phyloP scores from a whole-genome alignment of 73 alveolate genomes.

The Halteria grandinella region DNA sequence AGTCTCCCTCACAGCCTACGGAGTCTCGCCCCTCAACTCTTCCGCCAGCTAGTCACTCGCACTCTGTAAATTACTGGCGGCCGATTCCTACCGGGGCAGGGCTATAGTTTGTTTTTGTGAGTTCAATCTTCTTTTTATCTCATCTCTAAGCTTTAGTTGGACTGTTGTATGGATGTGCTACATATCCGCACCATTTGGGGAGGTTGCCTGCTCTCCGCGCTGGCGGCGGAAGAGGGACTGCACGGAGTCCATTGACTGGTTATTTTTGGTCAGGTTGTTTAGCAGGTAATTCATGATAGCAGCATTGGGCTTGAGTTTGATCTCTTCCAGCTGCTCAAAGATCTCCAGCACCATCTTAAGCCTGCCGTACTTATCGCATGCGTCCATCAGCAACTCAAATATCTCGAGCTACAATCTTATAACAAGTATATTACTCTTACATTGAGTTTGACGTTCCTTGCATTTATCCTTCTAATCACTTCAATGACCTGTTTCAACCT shows the following conservation, averaged over 20 bases:
- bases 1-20: too few relatives aligned
- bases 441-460: slow-evolving; percentile 23
- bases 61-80: too few relatives aligned
- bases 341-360: slow-evolving; percentile 51
- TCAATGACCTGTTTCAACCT: slow-evolving; percentile 51
- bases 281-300: slow-evolving; percentile 45
- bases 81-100: too few relatives aligned
- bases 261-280: slow-evolving; percentile 4
- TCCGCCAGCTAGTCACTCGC: too few relatives aligned
- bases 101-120: slow-evolving; percentile 32
- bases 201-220: slow-evolving; percentile 19
- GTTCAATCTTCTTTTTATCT: slow-evolving; percentile 26
- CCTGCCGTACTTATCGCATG: slow-evolving; percentile 46
- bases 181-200: too few relatives aligned
- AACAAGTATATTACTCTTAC: background rate
- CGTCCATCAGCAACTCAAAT: slow-evolving; percentile 44
- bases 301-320: slow-evolving; percentile 50
- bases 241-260: slow-evolving; percentile 5
- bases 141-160: slow-evolving; percentile 15
- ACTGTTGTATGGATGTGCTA: slow-evolving; percentile 27
- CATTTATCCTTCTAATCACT: slow-evolving; percentile 37
- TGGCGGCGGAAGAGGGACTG: slow-evolving; percentile 2
- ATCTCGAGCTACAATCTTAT: slow-evolving; percentile 26
- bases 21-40: too few relatives aligned
- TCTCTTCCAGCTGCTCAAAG: slow-evolving; percentile 10